These are phyloP conservation scores for Aspergillus sp. DNA, from an alignment of 2,329 filamentous ascomycete species.

Conservation along the genomic window DNA sequence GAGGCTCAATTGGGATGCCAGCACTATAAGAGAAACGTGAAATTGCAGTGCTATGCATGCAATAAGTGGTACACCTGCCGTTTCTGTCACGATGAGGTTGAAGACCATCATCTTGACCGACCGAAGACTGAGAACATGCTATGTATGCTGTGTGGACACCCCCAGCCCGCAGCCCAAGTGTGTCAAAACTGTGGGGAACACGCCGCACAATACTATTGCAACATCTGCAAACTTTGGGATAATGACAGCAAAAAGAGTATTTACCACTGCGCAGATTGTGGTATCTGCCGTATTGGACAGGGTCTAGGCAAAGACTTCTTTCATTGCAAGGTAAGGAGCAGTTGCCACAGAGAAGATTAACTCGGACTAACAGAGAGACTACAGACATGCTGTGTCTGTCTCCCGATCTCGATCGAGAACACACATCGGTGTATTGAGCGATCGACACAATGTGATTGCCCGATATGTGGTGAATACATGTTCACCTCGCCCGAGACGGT, in stretches of 20 bases:
- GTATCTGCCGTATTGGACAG: slow-evolving; percentile 86
- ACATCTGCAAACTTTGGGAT: slow-evolving; percentile 95
- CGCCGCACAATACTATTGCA: slow-evolving; percentile 87
- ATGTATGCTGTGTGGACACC: slow-evolving; percentile 89
- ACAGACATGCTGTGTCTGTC: slow-evolving; percentile 88
- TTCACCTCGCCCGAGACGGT: slow-evolving; percentile 87
- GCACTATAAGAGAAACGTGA: slow-evolving; percentile 95
- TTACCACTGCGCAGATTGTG: slow-evolving; percentile 94
- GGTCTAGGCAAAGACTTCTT: slow-evolving; percentile 96
- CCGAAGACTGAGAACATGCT: slow-evolving; percentile 92
- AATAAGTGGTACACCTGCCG: slow-evolving; percentile 92
- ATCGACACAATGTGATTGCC: slow-evolving; percentile 92
- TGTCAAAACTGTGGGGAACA: slow-evolving; percentile 75
- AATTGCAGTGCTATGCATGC: slow-evolving; percentile 89
- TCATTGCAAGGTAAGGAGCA: slow-evolving; percentile 79
- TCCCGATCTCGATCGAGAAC: slow-evolving; percentile 79
- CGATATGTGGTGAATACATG: slow-evolving; percentile 94
- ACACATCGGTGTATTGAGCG: slow-evolving; percentile 93
- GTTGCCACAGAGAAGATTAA: background rate
- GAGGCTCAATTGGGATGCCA: slow-evolving; percentile 70
- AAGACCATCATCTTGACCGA: slow-evolving; percentile 76
- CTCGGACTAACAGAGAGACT: slow-evolving; percentile 15
- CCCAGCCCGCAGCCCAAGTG: slow-evolving; percentile 75
- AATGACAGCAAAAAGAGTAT: slow-evolving; percentile 87
- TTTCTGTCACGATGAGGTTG: slow-evolving; percentile 83